phyloP scores from a whole-genome alignment of 2,329 filamentous ascomycete genomes.

The Fusarium musae region DNA sequence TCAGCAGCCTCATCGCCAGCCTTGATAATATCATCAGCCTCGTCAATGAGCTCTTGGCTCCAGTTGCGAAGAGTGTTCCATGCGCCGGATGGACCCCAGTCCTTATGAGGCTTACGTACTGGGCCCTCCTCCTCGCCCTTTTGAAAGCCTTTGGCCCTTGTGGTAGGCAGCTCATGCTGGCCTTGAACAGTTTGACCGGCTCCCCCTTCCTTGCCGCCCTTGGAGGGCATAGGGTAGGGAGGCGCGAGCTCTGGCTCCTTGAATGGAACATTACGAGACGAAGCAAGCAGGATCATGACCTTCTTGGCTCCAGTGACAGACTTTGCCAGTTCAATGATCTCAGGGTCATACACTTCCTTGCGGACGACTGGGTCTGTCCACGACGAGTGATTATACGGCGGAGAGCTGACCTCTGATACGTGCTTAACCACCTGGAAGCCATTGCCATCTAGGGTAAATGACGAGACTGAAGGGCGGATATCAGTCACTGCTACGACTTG shows the following conservation, averaged over 20 bases:
- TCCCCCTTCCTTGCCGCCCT: rapidly evolving
- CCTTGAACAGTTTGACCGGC: neutral
- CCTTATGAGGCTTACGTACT: neutral
- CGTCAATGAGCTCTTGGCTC: neutral
- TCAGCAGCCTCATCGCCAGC: neutral
- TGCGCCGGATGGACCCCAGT: neutral
- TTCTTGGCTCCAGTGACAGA: neutral
- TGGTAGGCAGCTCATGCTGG: neutral
- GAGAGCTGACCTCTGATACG: neutral
- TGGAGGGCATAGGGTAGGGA: neutral
- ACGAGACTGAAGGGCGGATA: neutral
- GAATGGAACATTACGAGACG: neutral
- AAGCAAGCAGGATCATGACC: neutral
- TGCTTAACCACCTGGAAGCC: neutral
- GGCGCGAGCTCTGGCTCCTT: neutral
- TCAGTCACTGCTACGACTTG: neutral
- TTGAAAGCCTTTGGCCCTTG: neutral
- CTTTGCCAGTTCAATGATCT: neutral
- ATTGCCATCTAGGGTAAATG: neutral
- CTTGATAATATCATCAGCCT: neutral
- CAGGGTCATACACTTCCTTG: neutral
- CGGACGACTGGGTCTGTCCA: neutral
- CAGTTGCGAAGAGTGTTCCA: neutral
- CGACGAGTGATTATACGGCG: neutral
- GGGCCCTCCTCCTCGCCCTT: neutral